Percentiles rank a stretch among this genome's conserved stretches.
These are phyloP conservation scores for Vinca minor DNA, from an alignment of 257 asterid species.

Conservation along the genomic window DNA sequence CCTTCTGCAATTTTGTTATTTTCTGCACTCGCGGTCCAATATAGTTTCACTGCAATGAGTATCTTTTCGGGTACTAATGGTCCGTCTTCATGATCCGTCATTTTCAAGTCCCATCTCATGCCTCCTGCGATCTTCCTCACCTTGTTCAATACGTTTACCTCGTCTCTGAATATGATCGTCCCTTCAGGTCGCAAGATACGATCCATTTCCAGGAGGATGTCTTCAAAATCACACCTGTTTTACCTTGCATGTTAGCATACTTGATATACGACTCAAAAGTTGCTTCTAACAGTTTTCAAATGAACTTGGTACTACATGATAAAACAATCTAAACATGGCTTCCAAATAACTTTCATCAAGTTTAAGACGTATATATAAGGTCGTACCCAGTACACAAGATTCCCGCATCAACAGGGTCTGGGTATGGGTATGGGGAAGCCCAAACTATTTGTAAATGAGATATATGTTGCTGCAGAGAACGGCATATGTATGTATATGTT, in stretches of 20 bases:
- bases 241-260: background rate
- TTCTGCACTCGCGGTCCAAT: constrained; percentile 46
- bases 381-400: too few relatives aligned
- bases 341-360: background rate
- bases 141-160: constrained; percentile 61
- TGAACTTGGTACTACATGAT: background rate
- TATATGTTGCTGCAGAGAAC: too few relatives aligned
- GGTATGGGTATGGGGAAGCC: too few relatives aligned
- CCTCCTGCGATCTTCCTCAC: constrained; percentile 60
- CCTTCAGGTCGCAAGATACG: constrained; percentile 87
- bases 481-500: too few relatives aligned
- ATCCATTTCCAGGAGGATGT: constrained; percentile 84
- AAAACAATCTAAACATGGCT: background rate
- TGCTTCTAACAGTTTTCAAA: background rate
- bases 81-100: constrained; percentile 86
- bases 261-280: background rate
- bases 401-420: too few relatives aligned
- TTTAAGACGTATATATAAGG: too few relatives aligned
- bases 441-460: too few relatives aligned
- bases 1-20: constrained; percentile 25
- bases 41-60: constrained; percentile 59
- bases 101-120: constrained; percentile 71
- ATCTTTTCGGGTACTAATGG: constrained; percentile 85
- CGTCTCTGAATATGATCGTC: constrained; percentile 58
- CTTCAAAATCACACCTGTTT: constrained; percentile 74